Base-by-base conservation (phyloP, 2,329 filamentous ascomycete genomes). In the Penicillium sp. region DNA sequence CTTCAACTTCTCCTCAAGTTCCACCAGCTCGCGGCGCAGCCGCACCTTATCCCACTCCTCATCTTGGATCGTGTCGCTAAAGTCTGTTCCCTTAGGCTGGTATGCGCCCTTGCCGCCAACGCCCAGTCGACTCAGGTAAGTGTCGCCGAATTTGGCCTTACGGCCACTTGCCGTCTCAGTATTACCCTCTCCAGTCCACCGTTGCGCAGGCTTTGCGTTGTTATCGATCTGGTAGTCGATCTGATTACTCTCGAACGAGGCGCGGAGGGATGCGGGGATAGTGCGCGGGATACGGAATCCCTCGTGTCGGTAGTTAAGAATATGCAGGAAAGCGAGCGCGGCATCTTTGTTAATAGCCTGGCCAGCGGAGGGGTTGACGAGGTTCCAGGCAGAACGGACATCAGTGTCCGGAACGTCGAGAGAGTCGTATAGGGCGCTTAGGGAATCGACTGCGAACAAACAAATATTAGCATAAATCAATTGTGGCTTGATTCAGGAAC, bases 41-140 rank as follows among this genome's bases (percentile, higher is more conserved):
- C 93, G 86, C 45, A 98, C 95, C 76, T 98, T 95, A 76, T 99
- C 95, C 92, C 95, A 98, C 73, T 99, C 95, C 69, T 88, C 87
- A 26, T 96, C 93, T 59, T 90, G 90, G 72, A 92, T 91, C 62
- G 91, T 89, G 37, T 85, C 83, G 57, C 87, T 89, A 73, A 98
- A 98, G 78, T 99, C 93, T 1, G 95, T 99, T 26, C 95, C 95
- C 42, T 88, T 81, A 9, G 90, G 85, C 71, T 90, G 88, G 77
- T 95, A 93, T 58, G 85, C 88, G 65, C 88, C 87, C 69, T 93
- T 89, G 52, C 87, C 85, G 21, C 86, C 86, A 6, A 88, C 82
- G 8, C 95, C 95, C 39, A 99, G 83, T 13, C 95, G 88, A 60
- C 91, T 96, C 56, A 99, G 85, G 77, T 98, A 99, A 62, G 96